Base-by-base conservation (phyloP, 2,329 filamentous ascomycete genomes). In the Stachybotrys chartarum region DNA sequence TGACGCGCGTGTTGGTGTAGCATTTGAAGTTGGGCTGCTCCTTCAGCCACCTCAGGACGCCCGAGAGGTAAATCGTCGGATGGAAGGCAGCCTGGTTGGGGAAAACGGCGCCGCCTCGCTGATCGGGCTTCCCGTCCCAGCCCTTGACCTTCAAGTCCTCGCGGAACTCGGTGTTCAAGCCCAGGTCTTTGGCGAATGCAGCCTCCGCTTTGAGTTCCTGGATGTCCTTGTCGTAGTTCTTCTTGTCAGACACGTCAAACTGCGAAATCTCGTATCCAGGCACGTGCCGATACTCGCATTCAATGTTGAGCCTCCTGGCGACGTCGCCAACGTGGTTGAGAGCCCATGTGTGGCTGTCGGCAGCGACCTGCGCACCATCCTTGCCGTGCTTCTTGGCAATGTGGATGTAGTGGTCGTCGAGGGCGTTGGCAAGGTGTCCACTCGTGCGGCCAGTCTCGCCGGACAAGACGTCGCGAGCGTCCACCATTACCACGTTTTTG, bases 341-440 rank as follows among this genome's bases (percentile, higher is more conserved):
- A 0, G 79, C 81, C 76, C 79, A 84, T 0, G 71, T 69, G 55
- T 83, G 80, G 30, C 78, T 81, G 16, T 83, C 78, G 0, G 78
- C 79, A 0, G 78, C 78, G 1, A 68, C 60, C 55, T 70, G 71
- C 0, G 80, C 79, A 1, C 78, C 78, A 0, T 72, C 66, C 18
- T 75, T 64, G 0, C 80, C 79, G 52, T 82, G 79, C 64, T 80
- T 80, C 65, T 75, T 75, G 7, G 71, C 71, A 53, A 83, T 80
- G 30, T 74, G 70, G 1, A 70, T 60, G 56, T 81, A 84, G 3
- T 75, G 74, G 53, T 81, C 79, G 32, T 83, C 81, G 3, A 84
- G 66, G 4, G 77, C 77, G 56, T 74, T 82, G 3, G 78, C 73
- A 32, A 83, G 64, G 60, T 83, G 80, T 0, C 80, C 80, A 47